Percentiles rank a stretch among this genome's conserved stretches.
These are phyloP conservation scores for Phytophthora rubi DNA, from an alignment of 352 stramenopile species.

Conservation along the genomic window DNA sequence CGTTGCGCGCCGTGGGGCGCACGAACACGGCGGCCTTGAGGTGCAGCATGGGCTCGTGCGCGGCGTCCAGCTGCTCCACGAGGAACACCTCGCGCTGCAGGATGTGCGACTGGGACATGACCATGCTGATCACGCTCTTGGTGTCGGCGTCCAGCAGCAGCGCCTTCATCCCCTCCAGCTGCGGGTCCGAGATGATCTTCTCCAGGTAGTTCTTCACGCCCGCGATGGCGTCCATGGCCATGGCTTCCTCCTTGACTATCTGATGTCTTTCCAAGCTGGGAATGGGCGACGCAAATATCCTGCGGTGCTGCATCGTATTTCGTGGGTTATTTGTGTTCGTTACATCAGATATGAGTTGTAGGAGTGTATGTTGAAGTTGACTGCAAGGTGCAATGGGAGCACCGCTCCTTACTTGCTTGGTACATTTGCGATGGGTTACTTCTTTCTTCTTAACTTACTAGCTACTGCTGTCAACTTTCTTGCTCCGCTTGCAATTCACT, in stretches of 20 bases:
- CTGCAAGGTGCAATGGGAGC: background rate
- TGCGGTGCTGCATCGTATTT: background rate
- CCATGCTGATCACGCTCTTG: conserved; percentile 95
- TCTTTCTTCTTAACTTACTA: conserved; percentile 23
- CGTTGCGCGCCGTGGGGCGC: conserved; percentile 92
- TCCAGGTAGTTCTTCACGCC: conserved; percentile 80
- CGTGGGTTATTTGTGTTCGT: background rate
- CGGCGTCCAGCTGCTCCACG: conserved; percentile 90
- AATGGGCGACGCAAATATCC: conserved; percentile 24
- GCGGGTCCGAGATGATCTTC: conserved; percentile 82
- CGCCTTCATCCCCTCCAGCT: conserved; percentile 96
- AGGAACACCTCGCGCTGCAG: conserved; percentile 96
- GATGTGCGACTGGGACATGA: conserved; percentile 97
- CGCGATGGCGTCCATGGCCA: conserved; percentile 81
- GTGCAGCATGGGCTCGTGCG: conserved; percentile 90
- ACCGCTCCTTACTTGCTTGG: conserved; percentile 2
- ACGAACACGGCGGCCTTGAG: conserved; percentile 96
- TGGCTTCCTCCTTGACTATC: conserved; percentile 14
- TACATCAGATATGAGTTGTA: conserved; percentile 14
- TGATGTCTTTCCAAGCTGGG: conserved; percentile 10
- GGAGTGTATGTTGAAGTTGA: conserved; percentile 14
- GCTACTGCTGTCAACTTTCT: conserved; percentile 3
- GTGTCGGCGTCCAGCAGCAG: conserved; percentile 96
- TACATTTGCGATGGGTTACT: conserved; percentile 8
- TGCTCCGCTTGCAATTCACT: conserved; percentile 3